Base-by-base conservation (phyloP, 495 filamentous ascomycete species). In the Hapsidospora chrysogenum region DNA sequence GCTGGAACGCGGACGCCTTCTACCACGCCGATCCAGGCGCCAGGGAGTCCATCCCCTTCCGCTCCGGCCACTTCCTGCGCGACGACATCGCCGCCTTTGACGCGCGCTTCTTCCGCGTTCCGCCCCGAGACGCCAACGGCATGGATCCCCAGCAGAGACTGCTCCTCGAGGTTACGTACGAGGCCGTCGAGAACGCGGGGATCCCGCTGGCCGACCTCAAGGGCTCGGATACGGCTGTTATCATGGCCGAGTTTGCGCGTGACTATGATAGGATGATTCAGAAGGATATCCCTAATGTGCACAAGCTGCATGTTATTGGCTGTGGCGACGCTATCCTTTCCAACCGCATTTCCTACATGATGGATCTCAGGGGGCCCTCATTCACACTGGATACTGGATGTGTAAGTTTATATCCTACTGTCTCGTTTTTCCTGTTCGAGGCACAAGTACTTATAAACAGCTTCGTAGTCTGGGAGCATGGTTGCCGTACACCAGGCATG, bases 361-460 rank as follows among this genome's bases (percentile, higher is more conserved):
- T 41, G 17, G 41, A 43, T 17, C 35, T 45, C 1, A 33, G 35
- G 2, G 46, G 46, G 1, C 40, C 43, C 11, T 46, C 41, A 16
- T 20, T 46, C 9, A 40, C 44, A 2, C 18, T 53, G 10, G 43
- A 53, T 17, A 51, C 47, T 1, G 50, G 47, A 14, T 53, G 50
- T 30, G 65, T 63, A 0, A 52, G 53, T 23, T 28, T 65, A n/a
- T 43, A 52, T 0, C n/a, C n/a, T n/a, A n/a, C n/a, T n/a, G n/a
- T n/a, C n/a, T n/a, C n/a, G n/a, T n/a, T n/a, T n/a, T n/a, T n/a
- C n/a, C n/a, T n/a, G n/a, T n/a, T n/a, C n/a, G n/a, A n/a, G n/a
- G n/a, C 52, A 74, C 29, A 74, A 78, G 52, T 82, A 72, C 34
- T 62, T 86, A 16, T 80, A 89, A 50, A 89, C 83, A 0, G 83